These are phyloP conservation scores for Talaromyces albobiverticillius DNA, from an alignment of 2,329 filamentous ascomycete species.

Conservation along the genomic window DNA sequence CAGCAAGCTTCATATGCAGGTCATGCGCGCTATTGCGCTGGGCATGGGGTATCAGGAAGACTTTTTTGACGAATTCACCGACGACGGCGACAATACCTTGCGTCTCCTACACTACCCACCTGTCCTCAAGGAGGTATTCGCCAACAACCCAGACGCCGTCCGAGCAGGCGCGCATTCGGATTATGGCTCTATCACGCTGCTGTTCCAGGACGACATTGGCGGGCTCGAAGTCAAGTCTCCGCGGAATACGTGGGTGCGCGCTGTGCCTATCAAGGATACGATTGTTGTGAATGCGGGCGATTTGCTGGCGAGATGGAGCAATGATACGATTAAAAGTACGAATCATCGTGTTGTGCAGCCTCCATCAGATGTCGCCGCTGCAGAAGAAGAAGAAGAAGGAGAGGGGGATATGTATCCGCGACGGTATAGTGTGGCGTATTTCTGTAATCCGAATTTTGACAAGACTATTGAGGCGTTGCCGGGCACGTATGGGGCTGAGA, in stretches of 20 bases:
- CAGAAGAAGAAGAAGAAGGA: slow-evolving; percentile 45
- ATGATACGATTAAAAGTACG: slow-evolving; percentile 87
- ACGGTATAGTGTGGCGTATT: slow-evolving; percentile 86
- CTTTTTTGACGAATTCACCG: slow-evolving; percentile 76
- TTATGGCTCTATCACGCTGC: slow-evolving; percentile 53
- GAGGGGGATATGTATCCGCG: slow-evolving; percentile 59
- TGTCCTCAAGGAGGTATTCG: slow-evolving; percentile 64
- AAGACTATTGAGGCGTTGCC: slow-evolving; percentile 75
- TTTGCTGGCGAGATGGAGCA: slow-evolving; percentile 81
- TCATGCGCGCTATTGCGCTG: slow-evolving; percentile 83
- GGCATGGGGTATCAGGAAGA: slow-evolving; percentile 68
- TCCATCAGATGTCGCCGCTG: slow-evolving; percentile 48
- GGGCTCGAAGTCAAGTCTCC: slow-evolving; percentile 66
- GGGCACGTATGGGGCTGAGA: slow-evolving; percentile 63
- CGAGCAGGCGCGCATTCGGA: slow-evolving; percentile 76
- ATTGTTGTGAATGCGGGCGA: slow-evolving; percentile 90
- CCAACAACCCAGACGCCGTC: slow-evolving; percentile 65
- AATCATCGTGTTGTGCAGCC: slow-evolving; percentile 89
- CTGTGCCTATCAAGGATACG: slow-evolving; percentile 74
- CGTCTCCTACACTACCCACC: slow-evolving; percentile 74
- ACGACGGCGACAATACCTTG: slow-evolving; percentile 42
- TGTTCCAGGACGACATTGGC: slow-evolving; percentile 57
- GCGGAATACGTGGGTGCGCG: slow-evolving; percentile 75
- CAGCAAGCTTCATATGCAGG: slow-evolving; percentile 68
- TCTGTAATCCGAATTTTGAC: slow-evolving; percentile 82